Conservation (phyloP, 2,329 filamentous ascomycete species). For the Neofusicoccum cordaticola region DNA sequence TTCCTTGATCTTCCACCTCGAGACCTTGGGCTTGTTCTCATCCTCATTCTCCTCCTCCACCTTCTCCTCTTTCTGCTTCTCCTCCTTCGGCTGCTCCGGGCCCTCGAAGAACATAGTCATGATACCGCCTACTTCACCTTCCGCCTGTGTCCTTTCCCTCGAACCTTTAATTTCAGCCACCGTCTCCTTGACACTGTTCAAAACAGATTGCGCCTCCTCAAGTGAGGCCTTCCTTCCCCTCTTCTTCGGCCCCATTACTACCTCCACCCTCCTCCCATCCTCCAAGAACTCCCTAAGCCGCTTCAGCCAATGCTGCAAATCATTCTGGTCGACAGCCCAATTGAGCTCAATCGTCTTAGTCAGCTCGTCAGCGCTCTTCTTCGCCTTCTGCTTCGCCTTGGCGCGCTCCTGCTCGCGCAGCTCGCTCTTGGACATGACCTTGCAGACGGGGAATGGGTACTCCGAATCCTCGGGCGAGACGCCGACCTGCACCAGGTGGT, state of each 20-base stretch:
- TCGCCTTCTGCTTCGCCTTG: constrained; percentile 41
- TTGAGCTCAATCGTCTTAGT: constrained; percentile 83
- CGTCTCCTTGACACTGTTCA: constrained; percentile 51
- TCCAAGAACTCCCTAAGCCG: constrained; percentile 66
- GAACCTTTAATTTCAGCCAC: constrained; percentile 38
- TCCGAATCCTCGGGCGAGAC: constrained; percentile 24
- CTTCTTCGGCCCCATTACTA: constrained; percentile 67
- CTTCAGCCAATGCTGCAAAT: constrained; percentile 69
- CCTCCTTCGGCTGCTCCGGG: constrained; percentile 20
- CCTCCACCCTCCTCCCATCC: constrained; percentile 73
- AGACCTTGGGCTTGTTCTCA: constrained; percentile 1
- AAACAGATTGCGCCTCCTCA: constrained; percentile 58
- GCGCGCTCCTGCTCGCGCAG: constrained; percentile 47
- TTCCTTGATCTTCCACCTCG: constrained; percentile 9
- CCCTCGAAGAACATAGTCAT: constrained; percentile 35
- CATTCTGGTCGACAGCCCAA: constrained; percentile 78
- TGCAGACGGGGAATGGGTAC: constrained; percentile 64
- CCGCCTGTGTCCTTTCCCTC: constrained; percentile 25
- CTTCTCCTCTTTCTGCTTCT: constrained; percentile 19
- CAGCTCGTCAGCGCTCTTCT: constrained; percentile 24
- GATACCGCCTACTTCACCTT: constrained; percentile 30
- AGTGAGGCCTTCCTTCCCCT: constrained; percentile 57
- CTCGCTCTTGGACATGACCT: constrained; percentile 60
- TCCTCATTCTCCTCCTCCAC: constrained; percentile 20
- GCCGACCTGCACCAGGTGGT: constrained; percentile 52